Evolutionary conservation across 495 filamentous ascomycete genomes (phyloP).

Genomic region (Bacidia gigantensis): DNA sequence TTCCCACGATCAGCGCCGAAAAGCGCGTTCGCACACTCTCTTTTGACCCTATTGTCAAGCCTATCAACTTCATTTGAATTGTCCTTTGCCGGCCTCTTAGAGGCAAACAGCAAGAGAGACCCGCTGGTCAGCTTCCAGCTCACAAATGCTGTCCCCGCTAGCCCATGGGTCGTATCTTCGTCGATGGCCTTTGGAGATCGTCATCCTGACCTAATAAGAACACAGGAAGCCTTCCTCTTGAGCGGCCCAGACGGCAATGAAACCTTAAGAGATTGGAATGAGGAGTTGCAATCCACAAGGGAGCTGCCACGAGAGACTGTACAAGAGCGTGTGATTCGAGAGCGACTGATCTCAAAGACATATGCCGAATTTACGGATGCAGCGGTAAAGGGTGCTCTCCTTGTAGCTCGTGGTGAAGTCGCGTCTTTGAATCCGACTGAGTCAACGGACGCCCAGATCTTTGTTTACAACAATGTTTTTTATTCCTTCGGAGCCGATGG

Average conservation of each 20-base stretch:
- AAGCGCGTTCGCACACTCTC: slow-evolving; percentile 61
- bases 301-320: slow-evolving; percentile 86
- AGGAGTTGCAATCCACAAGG: slow-evolving; percentile 93
- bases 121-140: slow-evolving; percentile 87
- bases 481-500: slow-evolving; percentile 97
- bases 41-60: slow-evolving; percentile 61
- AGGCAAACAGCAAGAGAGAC: slow-evolving; percentile 69
- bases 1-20: slow-evolving; percentile 58
- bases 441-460: slow-evolving; percentile 85
- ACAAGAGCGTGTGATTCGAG: slow-evolving; percentile 91
- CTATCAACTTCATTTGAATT: slow-evolving; percentile 71
- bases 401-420: slow-evolving; percentile 87
- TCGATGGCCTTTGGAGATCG: slow-evolving; percentile 52
- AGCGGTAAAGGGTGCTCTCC: slow-evolving; percentile 79
- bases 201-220: slow-evolving; percentile 68
- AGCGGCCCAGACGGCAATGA: slow-evolving; percentile 85
- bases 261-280: slow-evolving; percentile 94
- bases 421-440: slow-evolving; percentile 96
- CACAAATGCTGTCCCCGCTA: slow-evolving; percentile 81
- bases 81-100: slow-evolving; percentile 61
- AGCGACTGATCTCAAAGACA: slow-evolving; percentile 84
- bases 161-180: slow-evolving; percentile 77
- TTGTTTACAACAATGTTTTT: slow-evolving; percentile 99
- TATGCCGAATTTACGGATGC: slow-evolving; percentile 97
- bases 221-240: slow-evolving; percentile 85